Evolutionary conservation across 371 early-diverging fungal species (phyloP), one percentile per base, ranked within the genome.

Genomic region (Mortierella sp.): DNA sequence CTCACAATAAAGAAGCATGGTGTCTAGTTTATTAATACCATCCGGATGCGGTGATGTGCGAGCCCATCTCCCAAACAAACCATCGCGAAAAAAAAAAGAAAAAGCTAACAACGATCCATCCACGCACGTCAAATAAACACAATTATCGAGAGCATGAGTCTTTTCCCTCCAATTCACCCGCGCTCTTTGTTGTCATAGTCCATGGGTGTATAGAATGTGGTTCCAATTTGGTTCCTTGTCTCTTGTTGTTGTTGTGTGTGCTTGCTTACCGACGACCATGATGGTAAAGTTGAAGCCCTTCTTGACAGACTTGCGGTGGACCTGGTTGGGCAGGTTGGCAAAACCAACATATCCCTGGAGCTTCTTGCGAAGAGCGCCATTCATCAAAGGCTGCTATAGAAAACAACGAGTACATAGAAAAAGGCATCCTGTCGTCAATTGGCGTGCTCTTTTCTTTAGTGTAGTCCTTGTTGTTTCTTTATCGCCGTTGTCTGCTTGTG

Each of bases 251-350:
- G 11, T 55, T 37, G 61, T 34, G 8, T 61, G 22, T 31, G 22
- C 37, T 2, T 61, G 37, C 93, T 79, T 91, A 94, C 97, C 99
- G 70, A 97, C 99, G 55, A 97, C 97, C 98, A 99, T 98, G 79
- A 95, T 79, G 70, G 98, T 98, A 85, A 99, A 99, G 85, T 97
- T 94, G 91, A 99, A 99, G 22, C 99, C 99, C 81, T 96, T 96
- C 89, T 99, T 98, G 68, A 99, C 95, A 13, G 96, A 95, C 88
- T 97, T 97, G 84, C 98, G 95, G 87, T 99, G 98, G 40, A 99
- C 96, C 90, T 99, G 99, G 89, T 98, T 97, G 64, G 99, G 99
- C 71, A 99, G 92, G 87, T 96, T 97, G 85, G 97, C 94, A 86
- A 99, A 98, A 66, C 99, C 99, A 70, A 99, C 99, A 86, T 96